Evolutionary conservation across 176 grass and related monocot species (phyloP).

Genomic region (Aegilops sharonensis): DNA sequence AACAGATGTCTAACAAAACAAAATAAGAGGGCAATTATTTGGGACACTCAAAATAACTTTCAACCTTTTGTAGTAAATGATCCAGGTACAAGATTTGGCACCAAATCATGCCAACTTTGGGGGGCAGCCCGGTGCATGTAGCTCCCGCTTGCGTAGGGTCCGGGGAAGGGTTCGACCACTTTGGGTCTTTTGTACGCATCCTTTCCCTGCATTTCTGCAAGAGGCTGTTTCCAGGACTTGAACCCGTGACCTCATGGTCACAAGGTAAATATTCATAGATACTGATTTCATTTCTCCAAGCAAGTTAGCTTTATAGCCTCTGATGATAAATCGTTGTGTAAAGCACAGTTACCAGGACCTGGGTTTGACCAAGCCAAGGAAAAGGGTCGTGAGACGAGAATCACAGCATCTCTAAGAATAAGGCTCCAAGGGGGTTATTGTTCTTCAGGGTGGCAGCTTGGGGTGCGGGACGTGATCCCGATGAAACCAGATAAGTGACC

Average conservation of each 20-base stretch:
- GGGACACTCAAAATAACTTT: background rate
- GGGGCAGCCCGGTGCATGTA: no score
- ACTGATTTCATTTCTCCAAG: slow-evolving; percentile 8
- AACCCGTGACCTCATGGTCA: no score
- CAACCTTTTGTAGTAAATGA: background rate
- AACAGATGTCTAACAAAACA: slow-evolving; percentile 7
- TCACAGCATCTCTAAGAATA: background rate
- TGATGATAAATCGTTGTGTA: background rate
- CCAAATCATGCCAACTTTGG: background rate
- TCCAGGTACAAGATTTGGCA: background rate
- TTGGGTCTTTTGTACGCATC: no score
- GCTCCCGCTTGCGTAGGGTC: no score
- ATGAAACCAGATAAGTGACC: background rate
- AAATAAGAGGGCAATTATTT: background rate
- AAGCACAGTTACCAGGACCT: background rate
- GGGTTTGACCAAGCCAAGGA: background rate
- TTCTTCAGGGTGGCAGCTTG: background rate
- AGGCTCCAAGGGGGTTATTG: background rate
- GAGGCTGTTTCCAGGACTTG: no score
- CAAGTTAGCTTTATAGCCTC: slow-evolving; percentile 2
- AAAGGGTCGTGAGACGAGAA: background rate
- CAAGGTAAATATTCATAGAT: background rate
- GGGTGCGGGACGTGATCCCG: background rate
- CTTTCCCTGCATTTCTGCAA: no score
- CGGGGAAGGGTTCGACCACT: no score